Conservation (phyloP, 108 stramenopile genomes). For the Epithemia pelagica region DNA sequence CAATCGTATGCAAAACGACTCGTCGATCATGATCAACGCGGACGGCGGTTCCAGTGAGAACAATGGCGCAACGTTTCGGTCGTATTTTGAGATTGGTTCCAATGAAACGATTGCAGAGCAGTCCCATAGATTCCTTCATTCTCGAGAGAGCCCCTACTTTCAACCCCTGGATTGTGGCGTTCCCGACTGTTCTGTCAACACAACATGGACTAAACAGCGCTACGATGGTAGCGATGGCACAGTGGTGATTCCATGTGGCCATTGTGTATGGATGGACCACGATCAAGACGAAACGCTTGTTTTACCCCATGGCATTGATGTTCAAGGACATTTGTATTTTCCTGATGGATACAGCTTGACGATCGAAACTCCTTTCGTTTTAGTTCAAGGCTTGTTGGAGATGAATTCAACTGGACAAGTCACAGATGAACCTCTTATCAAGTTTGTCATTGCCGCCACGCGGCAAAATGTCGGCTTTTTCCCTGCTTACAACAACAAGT, state of each 20-base stretch:
- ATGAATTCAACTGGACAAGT: slow-evolving; percentile 37
- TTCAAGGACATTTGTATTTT: slow-evolving; percentile 44
- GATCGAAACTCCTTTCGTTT: slow-evolving; percentile 42
- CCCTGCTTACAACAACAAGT: slow-evolving; percentile 24
- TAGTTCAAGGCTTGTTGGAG: slow-evolving; percentile 63
- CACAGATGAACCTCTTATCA: slow-evolving; percentile 32
- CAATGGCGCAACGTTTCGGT: too few species aligned
- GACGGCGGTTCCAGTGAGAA: too few species aligned
- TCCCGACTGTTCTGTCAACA: neutral
- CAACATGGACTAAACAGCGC: neutral
- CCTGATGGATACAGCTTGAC: slow-evolving; percentile 33
- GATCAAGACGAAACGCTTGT: neutral
- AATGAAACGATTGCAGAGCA: neutral
- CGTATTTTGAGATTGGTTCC: neutral
- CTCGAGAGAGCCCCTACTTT: neutral
- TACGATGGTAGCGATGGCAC: neutral
- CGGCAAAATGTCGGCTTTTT: slow-evolving; percentile 24
- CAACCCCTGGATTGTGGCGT: neutral
- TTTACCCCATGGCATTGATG: slow-evolving; percentile 32
- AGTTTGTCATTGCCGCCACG: slow-evolving; percentile 24
- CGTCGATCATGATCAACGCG: too few species aligned
- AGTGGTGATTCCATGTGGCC: slow-evolving; percentile 29
- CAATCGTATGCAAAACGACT: too few species aligned
- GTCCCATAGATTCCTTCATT: neutral
- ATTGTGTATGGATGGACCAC: slow-evolving; percentile 22